Conservation (phyloP, 2,329 filamentous ascomycete genomes). For the Knoxdaviesia proteae region DNA sequence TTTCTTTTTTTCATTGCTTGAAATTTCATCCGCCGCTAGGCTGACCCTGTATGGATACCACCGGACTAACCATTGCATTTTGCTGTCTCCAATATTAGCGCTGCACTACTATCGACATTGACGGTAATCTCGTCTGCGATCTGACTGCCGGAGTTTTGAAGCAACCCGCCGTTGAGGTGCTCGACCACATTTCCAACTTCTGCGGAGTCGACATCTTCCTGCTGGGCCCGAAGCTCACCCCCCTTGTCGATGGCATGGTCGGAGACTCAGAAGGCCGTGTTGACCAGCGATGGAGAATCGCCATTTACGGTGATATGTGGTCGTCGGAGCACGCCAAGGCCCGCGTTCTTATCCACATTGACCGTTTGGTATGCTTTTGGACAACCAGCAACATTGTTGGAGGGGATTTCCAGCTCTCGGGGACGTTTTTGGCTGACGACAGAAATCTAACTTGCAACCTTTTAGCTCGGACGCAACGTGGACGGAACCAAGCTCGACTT, state of each 20-base stretch:
- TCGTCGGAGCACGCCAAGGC: conserved; percentile 96
- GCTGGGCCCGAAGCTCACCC: conserved; percentile 70
- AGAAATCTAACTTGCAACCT: background rate
- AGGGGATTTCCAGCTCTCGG: background rate
- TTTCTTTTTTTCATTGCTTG: background rate
- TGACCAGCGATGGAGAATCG: conserved; percentile 77
- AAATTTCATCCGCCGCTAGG: too few species aligned
- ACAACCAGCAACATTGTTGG: background rate
- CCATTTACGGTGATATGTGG: conserved; percentile 88
- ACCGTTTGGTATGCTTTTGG: conserved; percentile 48
- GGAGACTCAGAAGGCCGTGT: conserved; percentile 66
- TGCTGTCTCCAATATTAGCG: conserved; percentile 30
- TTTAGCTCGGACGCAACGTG: conserved; percentile 48
- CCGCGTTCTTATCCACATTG: conserved; percentile 87
- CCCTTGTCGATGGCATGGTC: conserved; percentile 52
- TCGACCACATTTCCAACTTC: conserved; percentile 70
- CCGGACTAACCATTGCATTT: background rate
- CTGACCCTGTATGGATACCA: too few species aligned
- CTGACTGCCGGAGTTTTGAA: conserved; percentile 44
- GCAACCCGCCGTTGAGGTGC: conserved; percentile 56
- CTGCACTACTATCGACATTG: conserved; percentile 82
- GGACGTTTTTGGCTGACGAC: conserved; percentile 3
- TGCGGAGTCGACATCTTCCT: conserved; percentile 95
- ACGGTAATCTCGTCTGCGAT: conserved; percentile 76
- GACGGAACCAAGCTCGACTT: conserved; percentile 68